A percentile compares a stretch with the other conserved stretches of the same genome.
Evolutionary conservation across 106 monocot species (phyloP).

Genomic region (Platanthera guangdongensis): DNA sequence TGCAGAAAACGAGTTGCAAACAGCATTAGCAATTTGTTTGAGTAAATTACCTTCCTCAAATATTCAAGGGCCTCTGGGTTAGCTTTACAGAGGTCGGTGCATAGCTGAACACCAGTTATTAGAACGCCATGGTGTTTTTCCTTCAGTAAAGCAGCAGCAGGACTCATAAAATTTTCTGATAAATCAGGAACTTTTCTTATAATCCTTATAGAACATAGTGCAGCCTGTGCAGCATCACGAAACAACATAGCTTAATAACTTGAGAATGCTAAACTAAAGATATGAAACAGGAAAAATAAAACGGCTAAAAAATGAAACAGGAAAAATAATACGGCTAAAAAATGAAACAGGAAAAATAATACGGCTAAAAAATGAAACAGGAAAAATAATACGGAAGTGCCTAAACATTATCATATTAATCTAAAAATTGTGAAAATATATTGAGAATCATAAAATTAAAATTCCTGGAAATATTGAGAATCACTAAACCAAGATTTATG

Average conservation of each 20-base stretch:
- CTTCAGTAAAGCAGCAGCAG: constrained; percentile 72
- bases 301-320: background rate
- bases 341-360: background rate
- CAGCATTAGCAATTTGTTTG: background rate
- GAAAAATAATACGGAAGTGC: background rate
- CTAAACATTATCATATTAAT: no score
- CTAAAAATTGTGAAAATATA: background rate
- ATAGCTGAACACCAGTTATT: constrained; percentile 85
- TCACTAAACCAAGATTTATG: background rate
- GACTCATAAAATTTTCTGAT: constrained; percentile 82
- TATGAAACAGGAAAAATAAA: background rate
- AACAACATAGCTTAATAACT: constrained; percentile 4
- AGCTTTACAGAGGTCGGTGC: constrained; percentile 84
- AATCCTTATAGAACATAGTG: constrained; percentile 94
- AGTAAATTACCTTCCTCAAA: constrained; percentile 72
- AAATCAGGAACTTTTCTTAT: constrained; percentile 94
- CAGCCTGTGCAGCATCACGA: constrained; percentile 59
- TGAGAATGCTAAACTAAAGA: constrained; percentile 3
- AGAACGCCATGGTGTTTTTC: constrained; percentile 99
- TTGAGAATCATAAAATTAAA: background rate
- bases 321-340: background rate
- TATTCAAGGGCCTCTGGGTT: constrained; percentile 64
- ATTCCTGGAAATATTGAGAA: background rate
- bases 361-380: background rate
- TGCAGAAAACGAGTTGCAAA: background rate